A percentile compares a stretch with the other conserved stretches of the same genome.
phyloP scores from a whole-genome alignment of 2,329 filamentous ascomycete genomes.

The Lachnellula willkommii region DNA sequence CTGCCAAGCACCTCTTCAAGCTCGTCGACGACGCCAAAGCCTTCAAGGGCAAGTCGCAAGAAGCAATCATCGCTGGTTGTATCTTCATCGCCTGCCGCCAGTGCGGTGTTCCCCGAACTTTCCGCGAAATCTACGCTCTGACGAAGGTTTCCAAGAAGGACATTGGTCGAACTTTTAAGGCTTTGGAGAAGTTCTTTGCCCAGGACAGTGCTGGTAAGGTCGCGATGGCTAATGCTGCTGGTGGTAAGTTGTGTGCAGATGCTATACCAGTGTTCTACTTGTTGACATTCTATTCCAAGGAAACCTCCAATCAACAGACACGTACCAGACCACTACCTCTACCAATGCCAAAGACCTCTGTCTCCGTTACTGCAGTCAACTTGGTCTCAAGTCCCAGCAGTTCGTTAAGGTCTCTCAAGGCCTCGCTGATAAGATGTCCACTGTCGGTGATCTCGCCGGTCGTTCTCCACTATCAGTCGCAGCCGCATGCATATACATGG shows the following conservation, averaged over 20 bases:
- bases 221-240: conserved; percentile 44
- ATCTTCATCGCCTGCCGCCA: conserved; percentile 97
- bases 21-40: conserved; percentile 86
- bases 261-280: conserved; percentile 18
- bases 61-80: conserved; percentile 90
- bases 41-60: conserved; percentile 92
- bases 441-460: conserved; percentile 73
- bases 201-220: conserved; percentile 59
- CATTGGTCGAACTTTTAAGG: conserved; percentile 92
- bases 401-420: conserved; percentile 76
- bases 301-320: conserved; percentile 37
- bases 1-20: conserved; percentile 93
- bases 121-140: conserved; percentile 88
- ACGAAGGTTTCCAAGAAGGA: conserved; percentile 97
- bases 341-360: conserved; percentile 81
- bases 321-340: conserved; percentile 68
- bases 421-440: conserved; percentile 71
- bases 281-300: conserved; percentile 30
- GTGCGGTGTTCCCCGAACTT: conserved; percentile 78
- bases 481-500: conserved; percentile 95
- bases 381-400: conserved; percentile 65
- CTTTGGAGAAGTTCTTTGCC: conserved; percentile 80
- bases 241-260: conserved; percentile 43
- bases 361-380: conserved; percentile 80
- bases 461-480: conserved; percentile 92